Evolutionary conservation across 441 rosid species (phyloP), one percentile per base, ranked within the genome.

Genomic region (Croton laevigatus): DNA sequence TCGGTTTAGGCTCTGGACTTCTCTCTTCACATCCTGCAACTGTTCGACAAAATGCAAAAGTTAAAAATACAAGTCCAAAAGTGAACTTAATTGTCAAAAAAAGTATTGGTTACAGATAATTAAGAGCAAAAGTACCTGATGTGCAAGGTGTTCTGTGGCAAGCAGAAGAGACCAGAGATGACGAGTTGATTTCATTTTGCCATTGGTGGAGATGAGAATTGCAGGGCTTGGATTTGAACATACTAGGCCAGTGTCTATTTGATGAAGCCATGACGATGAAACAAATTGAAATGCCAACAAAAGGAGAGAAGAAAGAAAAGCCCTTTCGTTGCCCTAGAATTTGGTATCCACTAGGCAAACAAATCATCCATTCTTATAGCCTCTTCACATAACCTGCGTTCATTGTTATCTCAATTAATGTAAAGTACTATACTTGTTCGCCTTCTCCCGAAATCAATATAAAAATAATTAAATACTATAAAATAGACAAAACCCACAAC

Each of bases 221-320:
- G 88, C 88, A 84, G 66, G 97, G 98, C 87, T 95, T 95, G 84
- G 97, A 89, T 77, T 91, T 93, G 90, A 95, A 95, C 99, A 91
- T 82, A 79, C 98, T 95, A 71, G 99, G 97, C 99, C 99, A 95
- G 93, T 95, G 98, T 79, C 95, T 89, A 81, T 93, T 93, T 71
- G 99, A 93, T 58, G 99, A 95, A 85, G 95, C 95, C 99, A 95
- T 93, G 83, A 22, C 65, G 71, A 49, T 49, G 53, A 42, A 53
- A 19, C 54, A 55, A 22, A 49, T 0, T 14, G 14, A 59, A 48
- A 54, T 22, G 62, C 16, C 68, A 70, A 67, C 75, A 66, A 72
- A 73, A 72, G 59, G 23, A 62, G 19, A 73, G 71, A 71, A 63
- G 66, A 68, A 68, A 73, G 51, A 60, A 27, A 8, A 40, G 49